Base-by-base conservation (phyloP, 768 basidiomycete genomes). In the Guyanaporus albipodus region DNA sequence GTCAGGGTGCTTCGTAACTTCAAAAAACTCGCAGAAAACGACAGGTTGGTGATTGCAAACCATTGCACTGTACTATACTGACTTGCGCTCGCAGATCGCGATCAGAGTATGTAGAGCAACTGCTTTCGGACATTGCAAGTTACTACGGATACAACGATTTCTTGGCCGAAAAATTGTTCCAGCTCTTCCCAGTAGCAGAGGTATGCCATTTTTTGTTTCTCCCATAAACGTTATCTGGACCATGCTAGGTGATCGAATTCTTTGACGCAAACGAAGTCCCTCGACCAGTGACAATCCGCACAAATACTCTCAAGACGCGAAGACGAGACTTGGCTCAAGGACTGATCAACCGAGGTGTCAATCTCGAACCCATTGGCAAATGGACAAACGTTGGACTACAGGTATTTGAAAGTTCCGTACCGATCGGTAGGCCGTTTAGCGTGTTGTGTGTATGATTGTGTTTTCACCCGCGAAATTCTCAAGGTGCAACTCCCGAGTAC, bases 321-420 rank as follows among this genome's bases (percentile, higher is more conserved):
- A 76, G 96, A 56, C 82, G 95, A 38, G 96, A 98, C 66, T 80
- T 99, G 48, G 95, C 91, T 2, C 95, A 98, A 68, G 78, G 84
- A 0, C 75, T 99, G 28, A 84, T 98, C 57, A 96, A 96, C 65
- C 82, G 96, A 38, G 96, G 96, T 27, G 96, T 98, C 51, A 96
- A 91, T 61, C 79, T 99, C 44, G 95, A 98, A 64, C 94, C 96
- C 18, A 94, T 99, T 55, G 96, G 95, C 24, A 98, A 98, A 71
- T 98, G 96, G 96, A 91, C 91, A 23, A 98, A 97, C 61, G 94
- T 97, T 52, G 96, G 96, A 14, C 76, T 99, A n/a, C 96, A 98
- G 67, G 87, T 99, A 4, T 98, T 98, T 64, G 95, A 97, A 70
- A 91, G 88, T 54, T 84, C 80, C 50, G 93, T 99, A 2, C 96